Conservation (phyloP, 1,284 basidiomycete genomes). For the Cryptococcus sp. region DNA sequence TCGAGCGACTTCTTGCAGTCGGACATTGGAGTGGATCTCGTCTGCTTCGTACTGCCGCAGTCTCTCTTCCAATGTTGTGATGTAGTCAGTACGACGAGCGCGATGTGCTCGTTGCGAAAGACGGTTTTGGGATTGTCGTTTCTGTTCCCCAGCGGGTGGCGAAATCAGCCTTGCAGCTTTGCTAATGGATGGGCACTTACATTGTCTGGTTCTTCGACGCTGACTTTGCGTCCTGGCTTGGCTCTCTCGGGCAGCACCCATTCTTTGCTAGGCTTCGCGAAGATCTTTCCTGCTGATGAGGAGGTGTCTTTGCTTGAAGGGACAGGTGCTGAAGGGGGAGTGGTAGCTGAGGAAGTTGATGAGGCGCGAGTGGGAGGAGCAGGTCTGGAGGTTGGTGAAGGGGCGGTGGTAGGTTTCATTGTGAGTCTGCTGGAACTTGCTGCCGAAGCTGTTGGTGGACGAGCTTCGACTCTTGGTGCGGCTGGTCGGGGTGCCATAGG, state of each 20-base stretch:
- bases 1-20: slow-evolving; percentile 80
- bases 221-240: slow-evolving; percentile 85
- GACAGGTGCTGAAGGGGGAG: slow-evolving; percentile 1
- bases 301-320: slow-evolving; percentile 45
- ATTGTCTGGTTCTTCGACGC: slow-evolving; percentile 63
- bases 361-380: slow-evolving; percentile 4
- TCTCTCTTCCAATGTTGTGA: slow-evolving; percentile 84
- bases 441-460: background rate
- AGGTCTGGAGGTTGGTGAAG: slow-evolving; percentile 7
- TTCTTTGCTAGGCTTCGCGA: slow-evolving; percentile 69
- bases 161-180: background rate
- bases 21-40: slow-evolving; percentile 84
- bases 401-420: background rate
- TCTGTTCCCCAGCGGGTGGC: slow-evolving; percentile 12
- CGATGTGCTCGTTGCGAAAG: slow-evolving; percentile 88
- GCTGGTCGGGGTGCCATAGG: background rate
- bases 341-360: background rate
- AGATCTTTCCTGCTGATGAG: slow-evolving; percentile 52
- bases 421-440: too few relatives aligned
- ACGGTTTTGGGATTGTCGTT: slow-evolving; percentile 58
- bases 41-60: slow-evolving; percentile 84
- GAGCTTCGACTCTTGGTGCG: background rate
- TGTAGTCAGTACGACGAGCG: slow-evolving; percentile 85
- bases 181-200: slow-evolving; percentile 22
- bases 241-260: slow-evolving; percentile 88